Evolutionary conservation across 2,329 filamentous ascomycete genomes (phyloP).

Genomic region (Sclerotinia trifoliorum): DNA sequence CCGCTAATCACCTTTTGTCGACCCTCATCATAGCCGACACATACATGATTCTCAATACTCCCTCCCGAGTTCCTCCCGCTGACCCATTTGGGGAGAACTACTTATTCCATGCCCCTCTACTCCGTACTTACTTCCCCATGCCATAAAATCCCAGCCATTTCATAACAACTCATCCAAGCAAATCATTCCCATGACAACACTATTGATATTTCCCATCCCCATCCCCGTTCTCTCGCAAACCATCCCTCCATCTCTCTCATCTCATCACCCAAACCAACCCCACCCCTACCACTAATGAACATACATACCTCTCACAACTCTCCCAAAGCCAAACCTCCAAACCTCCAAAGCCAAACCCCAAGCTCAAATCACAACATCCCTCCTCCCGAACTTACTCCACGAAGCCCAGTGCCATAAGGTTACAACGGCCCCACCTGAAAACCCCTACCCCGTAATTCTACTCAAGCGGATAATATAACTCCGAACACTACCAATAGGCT

Average conservation of each 20-base stretch:
- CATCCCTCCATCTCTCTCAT: too few species aligned
- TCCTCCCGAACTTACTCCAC: conserved; percentile 4
- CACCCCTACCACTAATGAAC: background rate
- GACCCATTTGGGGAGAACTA: background rate
- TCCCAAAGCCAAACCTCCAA: background rate
- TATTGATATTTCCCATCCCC: background rate
- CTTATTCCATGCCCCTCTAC: background rate
- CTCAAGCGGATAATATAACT: too few species aligned
- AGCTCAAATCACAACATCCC: background rate
- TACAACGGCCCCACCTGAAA: background rate
- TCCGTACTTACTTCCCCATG: too few species aligned
- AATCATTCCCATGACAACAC: background rate
- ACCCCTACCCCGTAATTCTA: background rate
- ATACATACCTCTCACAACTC: background rate
- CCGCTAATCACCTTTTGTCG: too few species aligned
- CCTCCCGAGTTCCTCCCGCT: background rate
- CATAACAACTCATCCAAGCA: background rate
- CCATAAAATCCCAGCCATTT: background rate
- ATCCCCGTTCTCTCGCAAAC: too few species aligned
- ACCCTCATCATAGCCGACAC: too few species aligned
- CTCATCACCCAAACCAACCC: background rate
- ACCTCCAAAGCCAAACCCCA: background rate
- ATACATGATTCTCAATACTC: too few species aligned
- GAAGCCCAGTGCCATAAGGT: background rate
- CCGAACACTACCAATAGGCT: too few species aligned